phyloP scores from a whole-genome alignment of 148 eudicot species.

The Salicornia ramosissima region DNA sequence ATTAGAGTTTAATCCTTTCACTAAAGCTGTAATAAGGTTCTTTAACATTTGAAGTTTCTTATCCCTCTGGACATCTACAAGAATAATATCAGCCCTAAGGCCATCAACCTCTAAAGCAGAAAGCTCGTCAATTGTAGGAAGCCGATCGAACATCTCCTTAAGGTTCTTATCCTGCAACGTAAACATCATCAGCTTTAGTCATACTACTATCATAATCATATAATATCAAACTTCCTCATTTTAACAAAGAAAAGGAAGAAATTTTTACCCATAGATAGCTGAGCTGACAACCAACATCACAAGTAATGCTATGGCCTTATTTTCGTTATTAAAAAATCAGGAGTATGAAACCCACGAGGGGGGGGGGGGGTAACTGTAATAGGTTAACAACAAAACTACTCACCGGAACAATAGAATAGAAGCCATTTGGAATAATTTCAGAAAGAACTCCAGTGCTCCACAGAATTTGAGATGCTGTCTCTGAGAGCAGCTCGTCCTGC shows the following conservation, averaged over 20 bases:
- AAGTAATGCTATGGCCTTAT: neutral
- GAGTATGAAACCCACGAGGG: neutral
- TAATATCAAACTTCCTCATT: constrained; percentile 1
- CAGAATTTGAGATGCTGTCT: constrained; percentile 69
- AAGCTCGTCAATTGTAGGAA: constrained; percentile 86
- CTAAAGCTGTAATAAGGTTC: constrained; percentile 72
- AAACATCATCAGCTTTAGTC: constrained; percentile 14
- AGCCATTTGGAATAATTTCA: constrained; percentile 86
- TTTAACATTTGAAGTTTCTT: constrained; percentile 89
- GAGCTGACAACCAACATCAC: neutral
- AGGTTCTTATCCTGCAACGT: constrained; percentile 73
- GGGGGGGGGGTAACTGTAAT: neutral
- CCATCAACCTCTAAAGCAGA: constrained; percentile 69
- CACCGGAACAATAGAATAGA: constrained; percentile 83
- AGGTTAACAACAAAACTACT: constrained; percentile 25
- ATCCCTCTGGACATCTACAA: constrained; percentile 84
- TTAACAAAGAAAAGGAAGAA: neutral
- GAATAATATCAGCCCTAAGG: constrained; percentile 64
- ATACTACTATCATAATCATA: neutral
- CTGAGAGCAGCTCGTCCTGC: constrained; percentile 40
- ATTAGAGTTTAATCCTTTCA: constrained; percentile 71
- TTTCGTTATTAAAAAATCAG: neutral
- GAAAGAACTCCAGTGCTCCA: constrained; percentile 90
- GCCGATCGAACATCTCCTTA: constrained; percentile 63
- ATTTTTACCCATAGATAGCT: neutral